phyloP scores from a whole-genome alignment of 192 early-diverging fungal genomes.

The Coemansia sp. region DNA sequence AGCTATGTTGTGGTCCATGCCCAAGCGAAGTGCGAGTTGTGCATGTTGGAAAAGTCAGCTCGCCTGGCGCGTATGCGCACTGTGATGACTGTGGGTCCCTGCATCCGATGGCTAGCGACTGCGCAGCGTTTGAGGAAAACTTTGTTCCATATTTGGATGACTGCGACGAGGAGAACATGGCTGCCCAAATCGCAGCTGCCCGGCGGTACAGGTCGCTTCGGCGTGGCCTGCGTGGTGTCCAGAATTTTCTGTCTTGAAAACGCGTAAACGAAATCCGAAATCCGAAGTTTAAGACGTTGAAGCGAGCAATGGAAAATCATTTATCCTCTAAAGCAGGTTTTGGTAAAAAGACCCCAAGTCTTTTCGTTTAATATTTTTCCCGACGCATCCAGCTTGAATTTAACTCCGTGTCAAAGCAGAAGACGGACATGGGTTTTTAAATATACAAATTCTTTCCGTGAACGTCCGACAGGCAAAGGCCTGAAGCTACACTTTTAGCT shows the following conservation, averaged over 20 bases:
- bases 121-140: slow-evolving; percentile 11
- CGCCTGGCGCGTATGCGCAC: slow-evolving; percentile 9
- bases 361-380: neutral
- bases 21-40: slow-evolving; percentile 17
- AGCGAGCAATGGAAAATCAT: neutral
- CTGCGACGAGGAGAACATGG: slow-evolving; percentile 33
- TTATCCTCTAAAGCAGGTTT: neutral
- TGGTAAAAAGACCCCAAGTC: too few species aligned
- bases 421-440: neutral
- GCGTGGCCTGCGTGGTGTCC: neutral
- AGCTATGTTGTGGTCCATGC: neutral
- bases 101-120: slow-evolving; percentile 7
- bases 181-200: slow-evolving; percentile 23
- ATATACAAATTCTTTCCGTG: neutral
- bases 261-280: neutral
- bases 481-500: too few species aligned
- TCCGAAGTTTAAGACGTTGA: neutral
- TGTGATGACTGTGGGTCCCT: neutral
- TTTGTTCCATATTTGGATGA: slow-evolving; percentile 44
- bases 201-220: slow-evolving; percentile 16
- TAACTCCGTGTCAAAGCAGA: neutral
- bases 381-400: neutral
- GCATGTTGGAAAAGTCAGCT: slow-evolving; percentile 21
- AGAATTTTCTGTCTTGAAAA: neutral
- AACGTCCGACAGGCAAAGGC: neutral